Percentiles rank a stretch among this genome's conserved stretches.
Evolutionary conservation across 2,329 filamentous ascomycete species (phyloP).

Genomic region (Diaporthe citri): DNA sequence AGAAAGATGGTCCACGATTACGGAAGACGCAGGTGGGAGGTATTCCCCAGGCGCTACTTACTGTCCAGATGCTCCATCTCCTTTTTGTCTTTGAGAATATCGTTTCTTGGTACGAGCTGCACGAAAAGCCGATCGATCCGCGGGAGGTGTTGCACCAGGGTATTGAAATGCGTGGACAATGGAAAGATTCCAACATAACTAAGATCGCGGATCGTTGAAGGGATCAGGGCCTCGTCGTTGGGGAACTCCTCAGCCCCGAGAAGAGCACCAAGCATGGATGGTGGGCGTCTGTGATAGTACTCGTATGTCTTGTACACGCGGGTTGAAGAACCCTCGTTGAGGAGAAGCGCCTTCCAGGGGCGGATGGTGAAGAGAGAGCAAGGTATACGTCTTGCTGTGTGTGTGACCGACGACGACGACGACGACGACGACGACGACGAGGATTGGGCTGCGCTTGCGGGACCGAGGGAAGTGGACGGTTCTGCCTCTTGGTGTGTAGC

Average conservation of each 20-base stretch:
- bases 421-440: neutral
- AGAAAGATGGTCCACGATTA: neutral
- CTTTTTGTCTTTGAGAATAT: conserved; percentile 51
- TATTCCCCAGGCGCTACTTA: conserved; percentile 34
- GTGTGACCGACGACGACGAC: neutral
- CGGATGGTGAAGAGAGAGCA: conserved; percentile 67
- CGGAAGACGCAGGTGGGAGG: neutral
- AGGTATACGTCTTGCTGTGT: conserved; percentile 41
- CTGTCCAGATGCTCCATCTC: conserved; percentile 56
- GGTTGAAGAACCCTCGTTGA: conserved; percentile 84
- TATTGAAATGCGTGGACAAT: conserved; percentile 70
- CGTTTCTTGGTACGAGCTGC: conserved; percentile 58
- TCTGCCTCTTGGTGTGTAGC: neutral
- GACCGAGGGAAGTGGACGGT: neutral
- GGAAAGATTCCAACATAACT: conserved; percentile 78
- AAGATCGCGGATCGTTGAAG: conserved; percentile 60
- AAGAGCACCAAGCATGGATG: conserved; percentile 69
- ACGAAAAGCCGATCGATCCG: conserved; percentile 66
- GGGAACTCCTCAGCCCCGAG: conserved; percentile 56
- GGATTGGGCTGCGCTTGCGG: neutral
- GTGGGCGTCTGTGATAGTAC: conserved; percentile 75
- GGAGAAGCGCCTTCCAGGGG: conserved; percentile 73
- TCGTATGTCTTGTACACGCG: conserved; percentile 78
- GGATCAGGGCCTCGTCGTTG: conserved; percentile 54
- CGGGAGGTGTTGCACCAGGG: conserved; percentile 61